Percentiles rank a stretch among this genome's conserved stretches.
These are phyloP conservation scores for Cordyceps farinosa DNA, from an alignment of 2,329 filamentous ascomycete species.

Conservation along the genomic window DNA sequence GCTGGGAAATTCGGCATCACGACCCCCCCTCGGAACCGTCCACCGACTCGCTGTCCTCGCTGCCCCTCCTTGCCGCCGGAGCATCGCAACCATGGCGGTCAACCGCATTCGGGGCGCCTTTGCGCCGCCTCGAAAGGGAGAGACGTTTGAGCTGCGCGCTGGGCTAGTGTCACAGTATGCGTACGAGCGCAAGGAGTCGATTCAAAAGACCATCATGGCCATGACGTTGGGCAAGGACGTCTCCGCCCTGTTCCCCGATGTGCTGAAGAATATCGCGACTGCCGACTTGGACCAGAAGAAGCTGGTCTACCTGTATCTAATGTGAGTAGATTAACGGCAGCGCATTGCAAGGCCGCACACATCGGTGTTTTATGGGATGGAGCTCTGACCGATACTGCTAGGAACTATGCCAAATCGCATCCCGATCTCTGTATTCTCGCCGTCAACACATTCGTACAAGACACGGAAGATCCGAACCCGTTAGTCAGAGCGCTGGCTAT, in stretches of 20 bases:
- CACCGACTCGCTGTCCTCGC: constrained; percentile 15
- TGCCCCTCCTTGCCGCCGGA: constrained; percentile 27
- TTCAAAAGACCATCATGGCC: constrained; percentile 99
- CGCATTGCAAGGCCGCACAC: neutral
- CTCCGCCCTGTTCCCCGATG: constrained; percentile 92
- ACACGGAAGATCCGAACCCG: constrained; percentile 97
- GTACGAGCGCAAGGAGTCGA: constrained; percentile 97
- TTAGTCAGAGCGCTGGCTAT: constrained; percentile 92
- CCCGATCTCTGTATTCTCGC: constrained; percentile 97
- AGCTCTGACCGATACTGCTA: constrained; percentile 34
- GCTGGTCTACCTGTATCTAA: constrained; percentile 95
- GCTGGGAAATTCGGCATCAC: neutral
- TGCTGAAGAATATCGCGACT: constrained; percentile 98
- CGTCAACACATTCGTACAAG: constrained; percentile 98
- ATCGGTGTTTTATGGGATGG: too few relatives aligned
- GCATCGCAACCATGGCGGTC: constrained; percentile 69
- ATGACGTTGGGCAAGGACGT: constrained; percentile 99
- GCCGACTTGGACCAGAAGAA: constrained; percentile 97
- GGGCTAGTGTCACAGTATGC: constrained; percentile 98
- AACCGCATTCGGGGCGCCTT: constrained; percentile 95
- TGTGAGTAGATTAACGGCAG: constrained; percentile 53
- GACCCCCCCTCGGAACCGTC: neutral
- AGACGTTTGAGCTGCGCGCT: constrained; percentile 95
- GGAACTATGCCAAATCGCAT: constrained; percentile 99
- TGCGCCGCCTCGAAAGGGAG: constrained; percentile 87